A percentile compares a stretch with the other conserved stretches of the same genome.
These are phyloP conservation scores for Tolypocladium guangdongense DNA, from an alignment of 2,329 filamentous ascomycete genomes.

Conservation along the genomic window DNA sequence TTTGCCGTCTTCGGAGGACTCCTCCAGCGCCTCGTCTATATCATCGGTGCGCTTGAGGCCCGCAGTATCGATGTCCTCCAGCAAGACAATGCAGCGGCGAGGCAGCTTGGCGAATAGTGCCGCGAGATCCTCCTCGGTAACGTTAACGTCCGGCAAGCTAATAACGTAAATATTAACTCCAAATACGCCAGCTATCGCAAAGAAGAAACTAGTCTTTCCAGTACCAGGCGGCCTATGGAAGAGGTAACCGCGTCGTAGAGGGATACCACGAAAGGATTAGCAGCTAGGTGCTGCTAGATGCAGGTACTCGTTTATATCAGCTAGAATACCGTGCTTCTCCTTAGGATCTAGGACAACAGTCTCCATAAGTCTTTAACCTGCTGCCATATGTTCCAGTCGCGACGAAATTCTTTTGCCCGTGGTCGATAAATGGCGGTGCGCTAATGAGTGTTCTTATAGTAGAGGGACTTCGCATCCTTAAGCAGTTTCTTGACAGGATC, in stretches of 20 bases:
- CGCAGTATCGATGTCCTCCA: slow-evolving; percentile 61
- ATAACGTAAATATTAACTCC: slow-evolving; percentile 57
- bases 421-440: slow-evolving; percentile 49
- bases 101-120: slow-evolving; percentile 50
- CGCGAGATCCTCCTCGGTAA: slow-evolving; percentile 52
- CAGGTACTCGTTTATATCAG: slow-evolving; percentile 69
- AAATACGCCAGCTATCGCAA: slow-evolving; percentile 55
- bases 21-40: too few relatives aligned
- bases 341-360: slow-evolving; percentile 62
- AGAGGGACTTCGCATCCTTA: slow-evolving; percentile 39
- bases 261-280: slow-evolving; percentile 67
- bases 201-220: slow-evolving; percentile 59
- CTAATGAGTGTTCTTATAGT: slow-evolving; percentile 40
- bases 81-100: slow-evolving; percentile 50
- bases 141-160: slow-evolving; percentile 39
- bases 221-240: slow-evolving; percentile 68
- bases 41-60: slow-evolving; percentile 47
- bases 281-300: slow-evolving; percentile 58
- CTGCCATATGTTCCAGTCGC: slow-evolving; percentile 39
- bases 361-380: slow-evolving; percentile 53
- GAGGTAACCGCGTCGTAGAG: slow-evolving; percentile 65
- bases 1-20: too few relatives aligned
- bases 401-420: slow-evolving; percentile 32
- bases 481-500: slow-evolving; percentile 47
- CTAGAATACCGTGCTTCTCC: slow-evolving; percentile 55